Base-by-base conservation (phyloP, 371 early-diverging fungal genomes). In the Lichtheimia ornata region DNA sequence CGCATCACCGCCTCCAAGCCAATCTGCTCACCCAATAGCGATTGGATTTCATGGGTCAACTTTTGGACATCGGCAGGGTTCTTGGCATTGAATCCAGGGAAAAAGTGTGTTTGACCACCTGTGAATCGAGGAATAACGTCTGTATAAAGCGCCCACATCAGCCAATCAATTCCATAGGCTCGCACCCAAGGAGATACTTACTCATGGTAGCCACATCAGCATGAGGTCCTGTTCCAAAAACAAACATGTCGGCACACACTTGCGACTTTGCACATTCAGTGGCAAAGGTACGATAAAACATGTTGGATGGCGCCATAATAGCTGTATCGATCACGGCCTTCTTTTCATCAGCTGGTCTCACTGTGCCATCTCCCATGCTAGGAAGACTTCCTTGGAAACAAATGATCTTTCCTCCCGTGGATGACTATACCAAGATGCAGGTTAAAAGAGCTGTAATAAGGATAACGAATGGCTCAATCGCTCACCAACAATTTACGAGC, bases 1-100 rank as follows among this genome's bases (percentile, higher is more conserved):
- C 97, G 85, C 76, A 96, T 84, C 24, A 96, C 95, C 0, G 93
- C 95, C 60, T 96, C 95, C 30, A 93, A 76, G 0, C 92, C 94
- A 44, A 92, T 75, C 20, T 88, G 76, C 5, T 88, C 82, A 4
- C 81, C 65, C 15, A 97, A 76, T 59, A 91, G 84, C 5, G 83
- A 72, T 0, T 69, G 49, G 12, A 97, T 65, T 70, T 97, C 97
- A 60, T 77, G 69, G 20, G 83, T 71, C 55, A 95, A 79, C 61
- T 91, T 89, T 20, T 77, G 47, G 2, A 82, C 79, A 47, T 93
- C 93, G 24, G 86, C 84, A 5, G 77, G 67, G 52, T 91, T 82
- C 0, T 68, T 64, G 2, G 88, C 89, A 65, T 84, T 84, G 65
- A 96, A 97, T 40, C 78, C 82, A 18, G 95, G 94, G 68, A 94